Evolutionary conservation across 1,284 basidiomycete genomes (phyloP), one percentile per base, ranked within the genome.

Genomic region (Coriolopsis trogii): DNA sequence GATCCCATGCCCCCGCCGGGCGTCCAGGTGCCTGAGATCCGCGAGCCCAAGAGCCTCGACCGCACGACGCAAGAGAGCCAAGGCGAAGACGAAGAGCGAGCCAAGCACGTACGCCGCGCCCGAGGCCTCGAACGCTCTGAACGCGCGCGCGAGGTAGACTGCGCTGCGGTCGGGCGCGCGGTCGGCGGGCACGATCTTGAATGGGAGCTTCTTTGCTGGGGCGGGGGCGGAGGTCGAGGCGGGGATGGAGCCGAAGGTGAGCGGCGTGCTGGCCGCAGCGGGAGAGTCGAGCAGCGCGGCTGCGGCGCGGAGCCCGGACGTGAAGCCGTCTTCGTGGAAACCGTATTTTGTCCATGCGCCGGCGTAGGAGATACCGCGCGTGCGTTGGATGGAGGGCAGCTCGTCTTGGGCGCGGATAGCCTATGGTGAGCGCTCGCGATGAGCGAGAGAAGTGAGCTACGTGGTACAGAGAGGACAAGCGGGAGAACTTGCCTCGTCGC

Each of bases 301-400:
- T 18, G 71, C 79, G 13, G 75, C 79, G 41, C 69, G 72, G 15
- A 87, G 66, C 3, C 84, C 83, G 1, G 81, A 82, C 0, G 87
- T 80, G 69, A 92, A 92, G 3, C 88, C 90, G 62, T 93, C 90
- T 70, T 92, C 89, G 70, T 93, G 89, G 72, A 90, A 88, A 24
- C 82, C 90, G 61, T 91, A 91, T 48, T 83, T 81, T 39, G 85
- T 78, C 77, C 88, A 93, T 6, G 90, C 91, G n/a, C 89, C 89
- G 2, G 84, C 87, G 64, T 82, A 93, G 15, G 82, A 80, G 50
- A 92, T 79, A 1, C 81, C 79, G 8, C 85, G 77, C 18, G 65
- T 77, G 60, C 83, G 82, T 68, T 93, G 90, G 43, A 92, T 89
- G 20, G 62, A 63, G 24, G 61, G 58, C 62, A 91, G 78, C 30